phyloP scores from a whole-genome alignment of 176 grass and related monocot species.

The Elaeis guineensis region DNA sequence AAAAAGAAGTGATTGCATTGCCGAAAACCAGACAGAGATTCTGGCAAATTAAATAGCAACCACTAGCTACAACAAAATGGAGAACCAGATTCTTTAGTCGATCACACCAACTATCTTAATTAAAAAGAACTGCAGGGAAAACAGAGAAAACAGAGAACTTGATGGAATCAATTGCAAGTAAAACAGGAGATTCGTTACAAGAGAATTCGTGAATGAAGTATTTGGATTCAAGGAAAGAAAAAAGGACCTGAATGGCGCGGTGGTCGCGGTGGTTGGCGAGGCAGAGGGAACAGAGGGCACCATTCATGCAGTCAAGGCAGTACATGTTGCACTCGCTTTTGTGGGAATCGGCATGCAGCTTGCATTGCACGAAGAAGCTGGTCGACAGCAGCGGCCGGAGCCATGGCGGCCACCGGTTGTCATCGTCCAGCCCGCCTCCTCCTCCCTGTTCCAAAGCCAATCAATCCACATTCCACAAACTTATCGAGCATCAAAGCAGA shows the following conservation, averaged over 20 bases:
- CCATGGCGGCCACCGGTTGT: slow-evolving; percentile 77
- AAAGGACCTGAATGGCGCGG: slow-evolving; percentile 69
- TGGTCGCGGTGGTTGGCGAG: slow-evolving; percentile 62
- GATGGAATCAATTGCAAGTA: too few relatives aligned
- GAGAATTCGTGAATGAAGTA: neutral
- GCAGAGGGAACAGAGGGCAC: slow-evolving; percentile 82
- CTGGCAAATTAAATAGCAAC: too few relatives aligned
- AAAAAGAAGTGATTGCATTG: too few relatives aligned
- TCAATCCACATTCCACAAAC: too few relatives aligned
- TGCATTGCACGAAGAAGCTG: slow-evolving; percentile 93
- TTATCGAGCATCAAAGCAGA: too few relatives aligned
- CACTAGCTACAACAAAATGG: too few relatives aligned
- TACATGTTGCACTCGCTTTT: slow-evolving; percentile 98
- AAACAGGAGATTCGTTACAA: too few relatives aligned
- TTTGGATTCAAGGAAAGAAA: neutral
- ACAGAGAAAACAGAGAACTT: too few relatives aligned
- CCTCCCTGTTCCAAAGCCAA: slow-evolving; percentile 8
- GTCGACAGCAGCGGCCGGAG: slow-evolving; percentile 74
- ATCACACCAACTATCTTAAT: too few relatives aligned
- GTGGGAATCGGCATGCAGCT: slow-evolving; percentile 51
- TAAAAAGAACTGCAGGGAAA: too few relatives aligned
- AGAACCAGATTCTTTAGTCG: too few relatives aligned
- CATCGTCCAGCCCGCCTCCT: slow-evolving; percentile 28
- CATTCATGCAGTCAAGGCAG: slow-evolving; percentile 82
- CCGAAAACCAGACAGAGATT: too few relatives aligned